Base-by-base conservation (phyloP, 768 basidiomycete species). In the Ramaria sp. region DNA sequence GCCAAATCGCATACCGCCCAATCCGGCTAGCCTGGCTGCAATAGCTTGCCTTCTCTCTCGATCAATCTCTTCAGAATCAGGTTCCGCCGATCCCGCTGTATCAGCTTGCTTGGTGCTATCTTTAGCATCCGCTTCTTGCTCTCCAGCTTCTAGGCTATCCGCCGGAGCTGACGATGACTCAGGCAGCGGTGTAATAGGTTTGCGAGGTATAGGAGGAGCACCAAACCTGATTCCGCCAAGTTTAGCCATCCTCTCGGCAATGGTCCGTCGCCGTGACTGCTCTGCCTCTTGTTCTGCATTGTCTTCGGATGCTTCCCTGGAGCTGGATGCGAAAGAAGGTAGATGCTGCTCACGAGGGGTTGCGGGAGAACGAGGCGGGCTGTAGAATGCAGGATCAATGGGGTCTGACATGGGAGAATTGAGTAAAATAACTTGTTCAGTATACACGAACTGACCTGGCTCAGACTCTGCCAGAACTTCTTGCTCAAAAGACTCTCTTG, bases 161-260 rank as follows among this genome's bases (percentile, higher is more conserved):
- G 17, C 73, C 67, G 1, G 73, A 73, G 42, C 68, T 70, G 56
- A 62, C 62, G 54, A 67, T 65, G 20, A 17, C 31, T 58, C 57
- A 4, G 58, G 19, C 10, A 50, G 17, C 53, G 50, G 19, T 60
- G 24, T 46, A 9, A 62, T 43, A 51, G 63, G 51, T 52, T 62
- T 51, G 19, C 59, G 63, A 17, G 75, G 73, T 10, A 64, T 59
- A 15, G 85, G 85, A 6, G 67, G 65, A 45, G 78, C 82, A 0
- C 90, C 90, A 61, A 93, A 86, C 60, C 79, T 81, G 65, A 95
- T 84, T 3, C 88, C 90, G 15, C 93, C 91, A 0, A 96, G 74
- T 64, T 83, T 90, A 1, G 92, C 92, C 92, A 96, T 94, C n/a
- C 93, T 79, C 58, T 95, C 91, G 1, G 92, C 91, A 38, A 96